phyloP scores from a whole-genome alignment of 192 early-diverging fungal species.

The Physocladia obscura region DNA sequence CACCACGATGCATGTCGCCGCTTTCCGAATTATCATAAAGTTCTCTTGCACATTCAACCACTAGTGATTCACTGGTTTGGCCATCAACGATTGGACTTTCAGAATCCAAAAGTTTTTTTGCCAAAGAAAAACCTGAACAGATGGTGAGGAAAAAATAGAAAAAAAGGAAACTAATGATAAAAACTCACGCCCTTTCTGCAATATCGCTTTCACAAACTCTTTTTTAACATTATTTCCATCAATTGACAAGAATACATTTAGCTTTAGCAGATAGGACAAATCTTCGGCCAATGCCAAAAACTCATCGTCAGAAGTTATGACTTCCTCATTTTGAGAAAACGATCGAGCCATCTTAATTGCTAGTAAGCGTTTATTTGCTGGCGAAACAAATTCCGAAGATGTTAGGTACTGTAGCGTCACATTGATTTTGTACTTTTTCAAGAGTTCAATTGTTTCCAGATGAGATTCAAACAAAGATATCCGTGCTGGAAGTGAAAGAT shows the following conservation, averaged over 20 bases:
- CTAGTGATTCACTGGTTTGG: constrained; percentile 55
- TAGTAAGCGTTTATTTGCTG: constrained; percentile 60
- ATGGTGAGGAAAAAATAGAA: not conserved
- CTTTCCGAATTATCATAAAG: constrained; percentile 74
- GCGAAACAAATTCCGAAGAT: constrained; percentile 41
- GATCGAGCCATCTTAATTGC: constrained; percentile 52
- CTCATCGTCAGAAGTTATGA: constrained; percentile 62
- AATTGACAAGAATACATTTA: constrained; percentile 55
- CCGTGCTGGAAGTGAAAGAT: not conserved
- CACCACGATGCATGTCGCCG: constrained; percentile 64
- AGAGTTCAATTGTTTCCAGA: constrained; percentile 59
- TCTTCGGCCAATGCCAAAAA: constrained; percentile 66
- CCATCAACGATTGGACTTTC: constrained; percentile 37
- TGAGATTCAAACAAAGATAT: constrained; percentile 55
- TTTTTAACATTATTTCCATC: not conserved
- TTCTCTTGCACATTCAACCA: constrained; percentile 69
- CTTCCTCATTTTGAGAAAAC: constrained; percentile 52
- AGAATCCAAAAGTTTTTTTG: constrained; percentile 49
- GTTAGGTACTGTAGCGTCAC: constrained; percentile 64
- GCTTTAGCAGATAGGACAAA: constrained; percentile 55
- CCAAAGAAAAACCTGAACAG: constrained; percentile 14
- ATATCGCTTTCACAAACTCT: constrained; percentile 17
- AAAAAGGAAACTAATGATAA: not conserved
- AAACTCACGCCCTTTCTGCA: constrained; percentile 21
- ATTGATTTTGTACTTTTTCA: constrained; percentile 57